Evolutionary conservation across 805 yeast genomes (phyloP), one percentile per base, ranked within the genome.

Genomic region (Lipomyces kockii): DNA sequence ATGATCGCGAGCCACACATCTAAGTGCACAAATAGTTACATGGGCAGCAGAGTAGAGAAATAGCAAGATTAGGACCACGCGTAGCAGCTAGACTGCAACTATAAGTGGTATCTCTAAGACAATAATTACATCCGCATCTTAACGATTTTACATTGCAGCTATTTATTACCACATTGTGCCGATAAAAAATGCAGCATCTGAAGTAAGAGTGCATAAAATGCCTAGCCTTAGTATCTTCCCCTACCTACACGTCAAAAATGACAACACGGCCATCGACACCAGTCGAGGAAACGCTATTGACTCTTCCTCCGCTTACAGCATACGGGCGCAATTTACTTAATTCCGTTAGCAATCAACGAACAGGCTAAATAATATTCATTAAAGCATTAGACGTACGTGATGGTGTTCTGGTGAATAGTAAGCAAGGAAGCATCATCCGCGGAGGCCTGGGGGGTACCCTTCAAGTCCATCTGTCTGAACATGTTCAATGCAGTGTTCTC

Each of bases 191-290:
- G 9, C 6, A 43, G 22, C 49, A 8, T 43, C 49, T n/a, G 9
- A 7, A 37, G 49, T n/a, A n/a, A n/a, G 12, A n/a, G 8, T n/a
- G 9, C 12, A 17, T 8, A n/a, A 7, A 7, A 17, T 17, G 9
- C 49, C 49, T n/a, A 6, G 8, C 7, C 8, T n/a, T n/a, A 17
- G 49, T 17, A 17, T 43, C 49, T 2, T 17, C 20, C 11, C 49
- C 7, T 1, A 1, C 32, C 32, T 78, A 86, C 62, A 84, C 83
- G 62, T 82, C 81, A 78, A 91, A 94, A 60, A 94, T 83, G 54
- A 93, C 98, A 62, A 94, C 85, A 77, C 89, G 90, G 63, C 99
- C 98, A 77, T 95, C 99, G 67, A 90, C 86, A 65, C 97, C 98
- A 66, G 92, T 87, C 17, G 92, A 82, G 12, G 91, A 87, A 70